A percentile compares a stretch with the other conserved stretches of the same genome.
phyloP scores from a whole-genome alignment of 2,329 filamentous ascomycete species.

The Aurifilum marmelostoma region DNA sequence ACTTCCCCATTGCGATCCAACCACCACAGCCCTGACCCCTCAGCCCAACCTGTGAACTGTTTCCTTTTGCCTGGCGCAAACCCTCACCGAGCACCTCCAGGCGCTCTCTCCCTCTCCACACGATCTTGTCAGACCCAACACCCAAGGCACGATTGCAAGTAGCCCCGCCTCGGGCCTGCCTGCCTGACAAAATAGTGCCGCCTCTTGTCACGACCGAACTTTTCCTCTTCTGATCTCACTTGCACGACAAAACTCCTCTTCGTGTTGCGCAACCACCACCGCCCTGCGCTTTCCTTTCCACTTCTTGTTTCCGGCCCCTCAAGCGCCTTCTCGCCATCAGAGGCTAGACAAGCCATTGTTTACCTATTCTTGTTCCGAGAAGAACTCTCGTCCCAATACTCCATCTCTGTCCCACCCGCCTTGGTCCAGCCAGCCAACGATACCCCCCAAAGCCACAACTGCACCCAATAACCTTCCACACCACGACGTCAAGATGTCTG shows the following conservation, averaged over 20 bases:
- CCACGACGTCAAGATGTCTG: constrained; percentile 41
- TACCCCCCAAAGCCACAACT: not conserved
- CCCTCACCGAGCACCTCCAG: not conserved
- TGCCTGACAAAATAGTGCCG: constrained; percentile 9
- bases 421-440: not conserved
- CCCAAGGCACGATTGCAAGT: not conserved
- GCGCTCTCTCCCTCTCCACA: not conserved
- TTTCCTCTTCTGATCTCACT: constrained; percentile 24
- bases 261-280: constrained; percentile 11
- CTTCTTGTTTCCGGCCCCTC: not conserved
- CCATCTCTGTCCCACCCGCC: not conserved
- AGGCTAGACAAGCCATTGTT: not conserved
- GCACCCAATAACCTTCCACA: constrained; percentile 6
- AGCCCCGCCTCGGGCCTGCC: not conserved
- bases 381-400: not conserved
- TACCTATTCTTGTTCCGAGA: not conserved
- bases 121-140: not conserved
- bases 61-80: constrained; percentile 25
- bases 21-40: not conserved
- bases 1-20: not conserved
- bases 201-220: constrained; percentile 22
- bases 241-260: constrained; percentile 17
- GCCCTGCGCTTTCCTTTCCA: not conserved
- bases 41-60: not conserved
- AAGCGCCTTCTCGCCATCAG: not conserved